phyloP scores from a whole-genome alignment of 2,329 filamentous ascomycete genomes.

The Macrophomina pseudophaseolina region DNA sequence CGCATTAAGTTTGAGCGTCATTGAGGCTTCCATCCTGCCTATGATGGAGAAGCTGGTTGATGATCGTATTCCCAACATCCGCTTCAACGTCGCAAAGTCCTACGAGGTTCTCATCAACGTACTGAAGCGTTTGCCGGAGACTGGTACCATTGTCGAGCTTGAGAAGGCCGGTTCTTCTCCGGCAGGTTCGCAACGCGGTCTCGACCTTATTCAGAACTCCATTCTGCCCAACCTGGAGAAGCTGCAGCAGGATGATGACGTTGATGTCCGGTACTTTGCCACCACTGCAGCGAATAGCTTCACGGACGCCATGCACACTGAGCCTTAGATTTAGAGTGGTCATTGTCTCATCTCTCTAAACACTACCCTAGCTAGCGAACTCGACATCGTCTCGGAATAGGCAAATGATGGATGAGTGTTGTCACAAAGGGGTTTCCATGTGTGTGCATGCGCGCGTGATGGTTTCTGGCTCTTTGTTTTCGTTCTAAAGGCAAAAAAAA shows the following conservation, averaged over 20 bases:
- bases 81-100: slow-evolving; percentile 99
- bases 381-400: slow-evolving; percentile 17
- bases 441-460: slow-evolving; percentile 9
- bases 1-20: slow-evolving; percentile 91
- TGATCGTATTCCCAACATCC: slow-evolving; percentile 97
- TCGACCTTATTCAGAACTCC: slow-evolving; percentile 82
- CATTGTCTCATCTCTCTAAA: not conserved
- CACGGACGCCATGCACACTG: slow-evolving; percentile 46
- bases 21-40: slow-evolving; percentile 89
- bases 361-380: slow-evolving; percentile 10
- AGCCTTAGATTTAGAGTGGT: slow-evolving; percentile 29
- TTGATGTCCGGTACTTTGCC: slow-evolving; percentile 97
- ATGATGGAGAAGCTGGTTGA: slow-evolving; percentile 93
- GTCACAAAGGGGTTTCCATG: not conserved
- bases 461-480: slow-evolving; percentile 23
- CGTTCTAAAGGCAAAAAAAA: slow-evolving; percentile 7
- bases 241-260: slow-evolving; percentile 95
- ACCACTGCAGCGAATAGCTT: slow-evolving; percentile 76
- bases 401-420: slow-evolving; percentile 20
- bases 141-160: slow-evolving; percentile 82
- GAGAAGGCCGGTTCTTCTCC: slow-evolving; percentile 74
- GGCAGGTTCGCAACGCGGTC: slow-evolving; percentile 70
- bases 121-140: slow-evolving; percentile 86
- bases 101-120: slow-evolving; percentile 89
- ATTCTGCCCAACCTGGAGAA: slow-evolving; percentile 91